Base-by-base conservation (phyloP, 306 rosid species). In the Acacia acuminata region DNA sequence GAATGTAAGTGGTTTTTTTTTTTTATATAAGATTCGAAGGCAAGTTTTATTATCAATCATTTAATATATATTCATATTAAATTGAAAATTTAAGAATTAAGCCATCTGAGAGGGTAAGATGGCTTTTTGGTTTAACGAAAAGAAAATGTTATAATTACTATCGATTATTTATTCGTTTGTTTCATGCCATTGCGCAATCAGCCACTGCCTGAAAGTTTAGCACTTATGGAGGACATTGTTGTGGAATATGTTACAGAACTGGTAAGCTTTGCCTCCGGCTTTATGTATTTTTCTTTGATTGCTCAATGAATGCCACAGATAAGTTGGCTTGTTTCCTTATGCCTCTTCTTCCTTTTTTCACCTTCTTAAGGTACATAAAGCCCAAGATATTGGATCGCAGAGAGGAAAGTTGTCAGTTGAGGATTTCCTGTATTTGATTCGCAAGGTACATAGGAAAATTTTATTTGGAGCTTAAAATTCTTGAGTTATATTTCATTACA, bases 151-250 rank as follows among this genome's bases (percentile, higher is more conserved):
- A 71, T 42, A 58, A 34, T 32, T 77, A 1, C 24, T 45, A 58
- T 66, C n/a, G 53, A 53, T 36, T 84, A 56, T 79, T 53, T 63
- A 30, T 70, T 70, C 75, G 30, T 48, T 38, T 53, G 11, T 16
- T 53, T 51, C 22, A 34, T 66, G 45, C 48, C 24, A 16, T 50
- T 83, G 53, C 77, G n/a, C 53, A 64, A 77, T 76, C 82, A 94
- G 98, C 98, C 98, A 40, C 94, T 92, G 83, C 97, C 98, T 55
- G 98, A 94, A 71, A 92, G 97, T 68, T 87, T 91, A 75, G 86
- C 96, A 19, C 97, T 94, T 38, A 87, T 94, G 95, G 98, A 94
- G 89, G 97, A 94, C 82, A 95, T 95, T 12, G 90, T 89, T 82
- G 93, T 95, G 83, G 98, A 96, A 79, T 96, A 96, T 81, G 86